Evolutionary conservation across 352 stramenopile genomes (phyloP).

Genomic region (Pythium aristosporum): DNA sequence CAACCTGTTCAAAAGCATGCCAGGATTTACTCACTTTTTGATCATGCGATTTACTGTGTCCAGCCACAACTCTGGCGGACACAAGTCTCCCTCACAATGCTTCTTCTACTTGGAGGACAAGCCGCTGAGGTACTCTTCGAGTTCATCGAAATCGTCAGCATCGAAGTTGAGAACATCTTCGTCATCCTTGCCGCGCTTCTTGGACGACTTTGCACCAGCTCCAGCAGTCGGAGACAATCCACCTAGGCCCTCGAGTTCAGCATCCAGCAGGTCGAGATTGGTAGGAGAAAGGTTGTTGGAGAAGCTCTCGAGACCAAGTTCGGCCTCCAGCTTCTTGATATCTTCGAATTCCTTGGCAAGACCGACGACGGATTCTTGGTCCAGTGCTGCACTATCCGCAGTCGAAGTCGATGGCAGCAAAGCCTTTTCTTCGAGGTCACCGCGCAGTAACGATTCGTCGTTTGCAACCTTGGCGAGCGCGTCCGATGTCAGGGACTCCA

Average conservation of each 20-base stretch:
- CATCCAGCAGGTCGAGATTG: conserved; percentile 70
- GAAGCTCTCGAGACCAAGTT: conserved; percentile 70
- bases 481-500: conserved; percentile 73
- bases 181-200: conserved; percentile 29
- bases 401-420: conserved; percentile 7
- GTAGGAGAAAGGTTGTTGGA: conserved; percentile 48
- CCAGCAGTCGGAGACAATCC: conserved; percentile 47
- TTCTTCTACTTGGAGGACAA: conserved; percentile 51
- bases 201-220: conserved; percentile 26
- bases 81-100: background rate
- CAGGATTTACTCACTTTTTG: conserved; percentile 8
- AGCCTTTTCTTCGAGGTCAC: conserved; percentile 49
- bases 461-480: conserved; percentile 49
- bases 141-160: conserved; percentile 86
- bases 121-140: conserved; percentile 86
- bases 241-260: conserved; percentile 67
- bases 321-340: conserved; percentile 81
- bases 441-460: conserved; percentile 27
- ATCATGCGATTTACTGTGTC: conserved; percentile 2
- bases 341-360: conserved; percentile 77
- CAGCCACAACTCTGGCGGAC: background rate
- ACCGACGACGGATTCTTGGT: conserved; percentile 40
- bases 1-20: background rate
- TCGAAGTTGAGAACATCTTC: conserved; percentile 86
- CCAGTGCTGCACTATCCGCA: conserved; percentile 9